These are phyloP conservation scores for Pseudopyrenochaeta lycopersici DNA, from an alignment of 2,329 filamentous ascomycete genomes.

Conservation along the genomic window DNA sequence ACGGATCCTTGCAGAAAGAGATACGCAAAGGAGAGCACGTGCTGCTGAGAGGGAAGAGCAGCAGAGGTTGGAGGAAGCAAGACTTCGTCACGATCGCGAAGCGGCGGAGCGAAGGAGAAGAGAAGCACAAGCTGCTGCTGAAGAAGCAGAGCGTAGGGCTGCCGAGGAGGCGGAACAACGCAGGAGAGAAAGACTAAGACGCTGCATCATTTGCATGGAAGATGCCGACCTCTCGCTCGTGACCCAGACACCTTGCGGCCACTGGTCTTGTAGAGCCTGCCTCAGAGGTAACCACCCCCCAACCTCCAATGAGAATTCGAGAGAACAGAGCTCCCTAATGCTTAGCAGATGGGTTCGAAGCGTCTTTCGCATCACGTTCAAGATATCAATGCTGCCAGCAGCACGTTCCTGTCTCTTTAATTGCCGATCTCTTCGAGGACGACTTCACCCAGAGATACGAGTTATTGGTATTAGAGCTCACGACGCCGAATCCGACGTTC, in stretches of 20 bases:
- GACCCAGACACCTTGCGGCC: constrained; percentile 1
- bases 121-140: background rate
- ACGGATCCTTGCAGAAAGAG: background rate
- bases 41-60: constrained; percentile 1
- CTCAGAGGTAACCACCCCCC: background rate
- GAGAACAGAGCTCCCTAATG: background rate
- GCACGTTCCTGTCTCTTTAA: constrained; percentile 3
- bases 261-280: constrained; percentile 1
- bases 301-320: too few species aligned
- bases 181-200: constrained; percentile 5
- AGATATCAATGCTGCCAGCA: constrained; percentile 5
- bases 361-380: background rate
- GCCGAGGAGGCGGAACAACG: constrained; percentile 6
- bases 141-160: constrained; percentile 3
- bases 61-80: constrained; percentile 1
- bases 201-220: constrained; percentile 10
- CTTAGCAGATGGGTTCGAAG: background rate
- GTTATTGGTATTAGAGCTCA: constrained; percentile 2
- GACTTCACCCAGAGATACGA: constrained; percentile 4
- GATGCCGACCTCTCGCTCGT: background rate
- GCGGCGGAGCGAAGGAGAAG: background rate
- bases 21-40: background rate
- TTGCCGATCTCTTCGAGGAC: background rate
- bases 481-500: constrained; percentile 6
- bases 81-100: background rate